Conservation (phyloP, 2,329 filamentous ascomycete genomes). For the Cadophora luteo-olivacea region DNA sequence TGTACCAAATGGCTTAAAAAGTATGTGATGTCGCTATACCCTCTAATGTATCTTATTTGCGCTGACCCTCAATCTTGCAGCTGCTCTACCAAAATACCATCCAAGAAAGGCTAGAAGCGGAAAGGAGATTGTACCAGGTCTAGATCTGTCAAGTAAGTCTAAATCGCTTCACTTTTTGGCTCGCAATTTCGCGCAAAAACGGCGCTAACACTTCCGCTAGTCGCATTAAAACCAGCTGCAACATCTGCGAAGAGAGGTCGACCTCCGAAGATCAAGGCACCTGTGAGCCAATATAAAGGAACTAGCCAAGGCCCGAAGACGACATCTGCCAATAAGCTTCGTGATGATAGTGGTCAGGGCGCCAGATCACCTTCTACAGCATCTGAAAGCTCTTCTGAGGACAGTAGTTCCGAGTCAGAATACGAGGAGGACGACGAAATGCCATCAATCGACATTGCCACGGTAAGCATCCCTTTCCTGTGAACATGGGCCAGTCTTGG, state of each 20-base stretch:
- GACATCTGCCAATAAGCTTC: conserved; percentile 31
- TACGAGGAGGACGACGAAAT: conserved; percentile 44
- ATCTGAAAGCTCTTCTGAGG: conserved; percentile 42
- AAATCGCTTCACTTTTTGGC: background rate
- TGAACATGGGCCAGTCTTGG: no score
- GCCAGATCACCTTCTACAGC: conserved; percentile 37
- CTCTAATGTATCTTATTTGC: background rate
- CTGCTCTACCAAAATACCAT: conserved; percentile 43
- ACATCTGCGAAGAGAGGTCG: conserved; percentile 36
- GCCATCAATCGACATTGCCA: conserved; percentile 39
- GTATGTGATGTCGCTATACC: conserved; percentile 30
- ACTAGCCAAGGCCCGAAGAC: conserved; percentile 36
- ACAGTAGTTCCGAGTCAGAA: conserved; percentile 44
- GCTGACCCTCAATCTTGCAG: conserved; percentile 25
- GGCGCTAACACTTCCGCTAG: conserved; percentile 8
- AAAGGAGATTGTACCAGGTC: conserved; percentile 41
- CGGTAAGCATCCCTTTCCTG: conserved; percentile 36
- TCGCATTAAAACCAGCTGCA: conserved; percentile 32
- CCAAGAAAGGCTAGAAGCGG: conserved; percentile 43
- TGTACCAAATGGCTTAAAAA: conserved; percentile 40
- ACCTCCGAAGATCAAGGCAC: conserved; percentile 36
- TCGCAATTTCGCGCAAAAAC: background rate
- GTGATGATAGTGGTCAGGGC: conserved; percentile 31
- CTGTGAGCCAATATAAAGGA: conserved; percentile 40
- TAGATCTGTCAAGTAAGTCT: conserved; percentile 41